phyloP scores from a whole-genome alignment of 352 stramenopile genomes.

The Thraustotheca clavata region DNA sequence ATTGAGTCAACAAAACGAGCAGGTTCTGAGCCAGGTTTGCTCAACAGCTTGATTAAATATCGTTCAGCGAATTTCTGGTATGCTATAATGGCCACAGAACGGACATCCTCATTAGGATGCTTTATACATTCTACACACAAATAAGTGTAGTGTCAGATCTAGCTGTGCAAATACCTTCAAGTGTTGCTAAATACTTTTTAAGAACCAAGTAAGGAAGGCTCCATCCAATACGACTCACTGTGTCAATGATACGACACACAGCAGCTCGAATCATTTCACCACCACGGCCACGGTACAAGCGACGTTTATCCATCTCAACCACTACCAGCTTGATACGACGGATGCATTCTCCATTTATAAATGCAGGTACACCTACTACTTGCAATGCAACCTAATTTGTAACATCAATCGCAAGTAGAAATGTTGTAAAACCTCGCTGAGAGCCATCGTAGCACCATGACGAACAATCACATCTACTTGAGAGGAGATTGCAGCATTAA shows the following conservation, averaged over 20 bases:
- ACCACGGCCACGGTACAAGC: slow-evolving; percentile 93
- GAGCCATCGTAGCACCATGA: slow-evolving; percentile 90
- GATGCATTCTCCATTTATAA: slow-evolving; percentile 63
- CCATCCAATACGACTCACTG: slow-evolving; percentile 51
- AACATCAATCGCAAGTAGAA: slow-evolving; percentile 39
- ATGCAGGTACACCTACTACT: slow-evolving; percentile 41
- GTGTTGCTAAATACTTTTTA: slow-evolving; percentile 66
- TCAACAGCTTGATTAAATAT: slow-evolving; percentile 80
- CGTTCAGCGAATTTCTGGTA: slow-evolving; percentile 74
- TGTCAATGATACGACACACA: slow-evolving; percentile 93
- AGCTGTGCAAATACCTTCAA: too few species aligned
- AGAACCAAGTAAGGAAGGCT: slow-evolving; percentile 48
- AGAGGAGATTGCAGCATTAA: slow-evolving; percentile 61
- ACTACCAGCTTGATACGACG: slow-evolving; percentile 57
- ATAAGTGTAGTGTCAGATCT: too few species aligned
- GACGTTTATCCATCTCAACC: slow-evolving; percentile 88
- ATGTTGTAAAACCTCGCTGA: slow-evolving; percentile 81
- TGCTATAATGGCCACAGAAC: slow-evolving; percentile 78
- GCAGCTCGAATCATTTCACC: slow-evolving; percentile 93
- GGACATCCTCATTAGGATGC: slow-evolving; percentile 91
- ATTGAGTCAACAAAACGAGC: slow-evolving; percentile 41
- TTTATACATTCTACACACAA: slow-evolving; percentile 75
- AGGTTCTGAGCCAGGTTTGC: slow-evolving; percentile 35
- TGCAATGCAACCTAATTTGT: slow-evolving; percentile 24
- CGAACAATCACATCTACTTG: slow-evolving; percentile 88